phyloP scores from a whole-genome alignment of 2,329 filamentous ascomycete genomes.

The Leptodontidium sp. region DNA sequence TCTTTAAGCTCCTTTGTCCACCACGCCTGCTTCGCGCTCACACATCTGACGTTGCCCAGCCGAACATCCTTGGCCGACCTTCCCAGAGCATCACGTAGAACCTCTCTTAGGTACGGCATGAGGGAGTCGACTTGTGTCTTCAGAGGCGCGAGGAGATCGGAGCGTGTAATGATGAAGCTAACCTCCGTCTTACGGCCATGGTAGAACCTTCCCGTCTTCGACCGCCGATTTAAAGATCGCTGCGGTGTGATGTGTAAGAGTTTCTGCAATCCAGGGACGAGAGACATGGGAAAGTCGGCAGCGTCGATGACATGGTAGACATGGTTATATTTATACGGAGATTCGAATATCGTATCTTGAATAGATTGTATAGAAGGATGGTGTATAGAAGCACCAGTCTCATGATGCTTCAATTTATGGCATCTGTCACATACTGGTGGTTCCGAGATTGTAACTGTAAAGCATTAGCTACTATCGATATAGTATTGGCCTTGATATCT shows the following conservation, averaged over 20 bases:
- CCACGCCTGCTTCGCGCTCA: constrained; percentile 88
- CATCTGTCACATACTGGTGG: constrained; percentile 84
- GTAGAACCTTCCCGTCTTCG: constrained; percentile 70
- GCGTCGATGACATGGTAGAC: constrained; percentile 96
- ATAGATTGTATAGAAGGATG: constrained; percentile 86
- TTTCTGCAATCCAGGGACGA: constrained; percentile 78
- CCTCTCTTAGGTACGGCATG: constrained; percentile 83
- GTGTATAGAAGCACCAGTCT: constrained; percentile 72
- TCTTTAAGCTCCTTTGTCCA: constrained; percentile 90
- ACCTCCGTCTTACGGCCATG: constrained; percentile 76
- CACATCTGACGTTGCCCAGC: constrained; percentile 86
- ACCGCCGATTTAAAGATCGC: constrained; percentile 81
- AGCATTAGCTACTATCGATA: constrained; percentile 21
- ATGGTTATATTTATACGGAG: constrained; percentile 89
- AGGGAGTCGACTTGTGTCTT: constrained; percentile 85
- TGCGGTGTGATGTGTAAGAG: constrained; percentile 76
- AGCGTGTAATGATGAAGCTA: constrained; percentile 89
- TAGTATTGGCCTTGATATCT: not conserved
- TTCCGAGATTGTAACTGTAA: constrained; percentile 33
- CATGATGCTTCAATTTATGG: constrained; percentile 81
- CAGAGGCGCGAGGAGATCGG: constrained; percentile 83
- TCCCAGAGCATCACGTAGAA: constrained; percentile 80
- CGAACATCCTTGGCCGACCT: constrained; percentile 72
- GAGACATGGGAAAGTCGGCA: constrained; percentile 94
- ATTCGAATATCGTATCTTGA: constrained; percentile 84